phyloP scores from a whole-genome alignment of 139 green algal genomes.

The Dunaliella primolecta region DNA sequence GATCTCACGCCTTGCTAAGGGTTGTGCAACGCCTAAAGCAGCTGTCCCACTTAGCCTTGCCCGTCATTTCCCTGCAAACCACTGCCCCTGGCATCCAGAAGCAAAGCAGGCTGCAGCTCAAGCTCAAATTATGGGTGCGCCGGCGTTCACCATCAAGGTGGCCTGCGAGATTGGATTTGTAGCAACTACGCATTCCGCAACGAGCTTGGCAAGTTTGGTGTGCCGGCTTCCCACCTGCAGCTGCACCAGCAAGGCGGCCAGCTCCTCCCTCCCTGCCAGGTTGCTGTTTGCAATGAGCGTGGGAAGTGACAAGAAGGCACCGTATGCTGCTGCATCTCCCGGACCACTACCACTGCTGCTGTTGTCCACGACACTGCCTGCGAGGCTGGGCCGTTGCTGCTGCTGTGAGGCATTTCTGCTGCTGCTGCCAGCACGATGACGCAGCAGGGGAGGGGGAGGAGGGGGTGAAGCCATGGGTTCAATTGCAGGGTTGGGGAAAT shows the following conservation, averaged over 20 bases:
- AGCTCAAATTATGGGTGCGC: too few relatives aligned
- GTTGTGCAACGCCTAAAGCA: too few relatives aligned
- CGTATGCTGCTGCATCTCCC: neutral
- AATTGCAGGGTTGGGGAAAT: too few relatives aligned
- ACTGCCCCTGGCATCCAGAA: neutral
- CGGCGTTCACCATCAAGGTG: too few relatives aligned
- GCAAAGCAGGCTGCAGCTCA: neutral
- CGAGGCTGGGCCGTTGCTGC: neutral
- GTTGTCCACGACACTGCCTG: neutral
- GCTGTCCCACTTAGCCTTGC: too few relatives aligned
- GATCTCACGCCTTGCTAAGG: too few relatives aligned
- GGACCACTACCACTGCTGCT: neutral
- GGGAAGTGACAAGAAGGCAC: neutral
- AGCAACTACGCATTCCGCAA: too few relatives aligned
- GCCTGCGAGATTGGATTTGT: too few relatives aligned
- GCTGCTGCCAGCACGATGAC: neutral
- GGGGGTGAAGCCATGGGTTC: too few relatives aligned
- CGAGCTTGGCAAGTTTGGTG: too few relatives aligned
- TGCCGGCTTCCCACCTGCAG: neutral
- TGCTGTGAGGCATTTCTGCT: neutral
- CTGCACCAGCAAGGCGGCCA: neutral
- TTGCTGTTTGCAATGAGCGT: neutral
- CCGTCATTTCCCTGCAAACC: neutral
- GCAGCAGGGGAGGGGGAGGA: too few relatives aligned
- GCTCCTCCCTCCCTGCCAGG: neutral